Evolutionary conservation across 495 filamentous ascomycete genomes (phyloP), one percentile per base, ranked within the genome.

Genomic region (Penicillium verhagenii): DNA sequence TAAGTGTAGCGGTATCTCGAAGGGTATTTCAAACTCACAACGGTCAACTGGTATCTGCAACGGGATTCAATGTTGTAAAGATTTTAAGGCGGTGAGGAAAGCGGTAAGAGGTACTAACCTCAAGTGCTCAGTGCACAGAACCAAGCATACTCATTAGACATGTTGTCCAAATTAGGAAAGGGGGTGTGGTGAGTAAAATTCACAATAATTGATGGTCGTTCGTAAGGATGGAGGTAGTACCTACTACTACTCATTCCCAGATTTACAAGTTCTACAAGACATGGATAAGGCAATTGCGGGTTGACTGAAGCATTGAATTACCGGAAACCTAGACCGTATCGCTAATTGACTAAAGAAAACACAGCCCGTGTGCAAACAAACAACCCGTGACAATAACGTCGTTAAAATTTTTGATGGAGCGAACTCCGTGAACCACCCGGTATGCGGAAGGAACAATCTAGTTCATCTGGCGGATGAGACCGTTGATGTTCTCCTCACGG

Each of bases 401-500:
- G 48, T 61, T 38, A 60, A 50, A 50, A 53, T 64, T 66, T 60
- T 46, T 47, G 26, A 51, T 29, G 47, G 45, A 13, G 26, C 25
- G 24, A 23, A 55, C 44, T 35, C 47, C 52, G 25, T 53, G 39
- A 37, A 49, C 47, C 31, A 24, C 33, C 25, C 19, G 24, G 46
- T 38, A 28, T 43, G 49, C 50, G 48, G 37, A 47, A 24, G 38
- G 50, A 54, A 51, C 37, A 69, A 67, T 68, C 79, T 91, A 98
- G 86, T 97, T 98, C 95, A 98, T 98, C 83, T 96, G 89, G 75
- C 90, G 83, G 81, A 98, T 88, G 69, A 98, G 85, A 65, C 70
- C 77, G 81, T 98, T 98, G 85, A 98, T 97, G 82, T 96, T 89
- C 65, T 98, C 93, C 81, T 98, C 94, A 66, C 94, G 85, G 84